Evolutionary conservation across 768 basidiomycete genomes (phyloP).

Genomic region (Pulveroboletus sp.): DNA sequence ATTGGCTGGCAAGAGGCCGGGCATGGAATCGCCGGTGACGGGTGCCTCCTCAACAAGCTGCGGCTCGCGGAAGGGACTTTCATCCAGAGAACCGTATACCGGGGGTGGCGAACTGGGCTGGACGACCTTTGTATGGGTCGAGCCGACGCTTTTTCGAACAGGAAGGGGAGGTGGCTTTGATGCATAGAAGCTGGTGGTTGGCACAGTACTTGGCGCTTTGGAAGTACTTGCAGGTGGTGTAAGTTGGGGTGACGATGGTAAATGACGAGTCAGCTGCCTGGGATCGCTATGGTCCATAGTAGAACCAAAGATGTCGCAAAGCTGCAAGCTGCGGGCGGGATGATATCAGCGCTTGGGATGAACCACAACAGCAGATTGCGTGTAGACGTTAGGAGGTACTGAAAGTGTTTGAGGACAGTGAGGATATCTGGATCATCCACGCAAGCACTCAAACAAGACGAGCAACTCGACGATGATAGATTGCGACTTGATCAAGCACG

Average conservation of each 20-base stretch:
- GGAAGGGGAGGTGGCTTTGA: conserved; percentile 36
- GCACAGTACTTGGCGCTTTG: conserved; percentile 21
- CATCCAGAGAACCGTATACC: conserved; percentile 19
- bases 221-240: conserved; percentile 33
- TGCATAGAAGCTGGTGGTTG: conserved; percentile 27
- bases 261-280: conserved; percentile 31
- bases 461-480: conserved; percentile 5
- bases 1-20: conserved; percentile 36
- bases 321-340: neutral
- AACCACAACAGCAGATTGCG: neutral
- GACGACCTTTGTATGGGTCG: conserved; percentile 33
- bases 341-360: conserved; percentile 8
- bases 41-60: conserved; percentile 47
- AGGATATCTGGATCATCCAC: conserved; percentile 19
- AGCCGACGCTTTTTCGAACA: conserved; percentile 31
- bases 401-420: conserved; percentile 4
- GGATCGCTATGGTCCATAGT: conserved; percentile 48
- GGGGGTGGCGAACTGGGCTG: conserved; percentile 29
- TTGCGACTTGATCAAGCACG: conserved; percentile 25
- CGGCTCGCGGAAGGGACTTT: conserved; percentile 46
- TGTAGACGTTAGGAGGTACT: conserved; percentile 1
- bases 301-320: neutral
- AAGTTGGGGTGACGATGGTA: conserved; percentile 41
- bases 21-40: conserved; percentile 32
- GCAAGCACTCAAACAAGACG: neutral